Conservation (phyloP, 2,329 filamentous ascomycete species). For the Sclerotinia nivalis region DNA sequence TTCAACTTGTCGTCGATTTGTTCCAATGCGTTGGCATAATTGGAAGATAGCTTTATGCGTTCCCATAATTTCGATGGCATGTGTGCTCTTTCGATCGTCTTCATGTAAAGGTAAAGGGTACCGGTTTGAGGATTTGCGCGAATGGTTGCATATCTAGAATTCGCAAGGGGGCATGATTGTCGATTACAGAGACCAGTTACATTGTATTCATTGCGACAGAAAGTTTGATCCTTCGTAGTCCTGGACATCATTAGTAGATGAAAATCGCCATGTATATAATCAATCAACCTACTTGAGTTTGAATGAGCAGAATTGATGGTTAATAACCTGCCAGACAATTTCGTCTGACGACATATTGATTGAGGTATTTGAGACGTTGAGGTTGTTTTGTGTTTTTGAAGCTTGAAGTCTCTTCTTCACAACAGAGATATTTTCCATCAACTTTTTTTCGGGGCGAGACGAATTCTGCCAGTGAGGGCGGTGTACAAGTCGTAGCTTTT, state of each 20-base stretch:
- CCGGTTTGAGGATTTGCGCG: slow-evolving; percentile 78
- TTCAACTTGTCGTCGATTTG: slow-evolving; percentile 84
- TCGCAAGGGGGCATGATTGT: slow-evolving; percentile 87
- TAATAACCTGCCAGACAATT: slow-evolving; percentile 96
- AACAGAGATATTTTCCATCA: slow-evolving; percentile 21
- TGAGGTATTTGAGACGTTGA: neutral
- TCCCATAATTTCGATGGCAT: slow-evolving; percentile 94
- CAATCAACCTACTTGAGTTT: slow-evolving; percentile 73
- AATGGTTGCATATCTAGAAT: slow-evolving; percentile 89
- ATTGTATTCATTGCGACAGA: slow-evolving; percentile 95
- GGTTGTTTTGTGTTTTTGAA: slow-evolving; percentile 2
- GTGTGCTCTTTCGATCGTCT: slow-evolving; percentile 86
- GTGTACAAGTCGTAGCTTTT: neutral
- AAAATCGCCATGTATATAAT: slow-evolving; percentile 32
- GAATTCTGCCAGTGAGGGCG: slow-evolving; percentile 4
- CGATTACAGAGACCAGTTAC: slow-evolving; percentile 80
- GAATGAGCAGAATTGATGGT: slow-evolving; percentile 92
- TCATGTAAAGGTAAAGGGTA: slow-evolving; percentile 93
- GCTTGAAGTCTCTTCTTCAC: neutral
- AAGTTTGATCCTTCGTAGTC: slow-evolving; percentile 83
- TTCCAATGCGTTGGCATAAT: slow-evolving; percentile 86
- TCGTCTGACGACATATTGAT: slow-evolving; percentile 82
- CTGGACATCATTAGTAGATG: slow-evolving; percentile 45
- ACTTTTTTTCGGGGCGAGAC: slow-evolving; percentile 19
- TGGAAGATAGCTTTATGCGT: slow-evolving; percentile 82